These are phyloP conservation scores for Dipodascus geniculatus DNA, from an alignment of 805 yeast species.

Conservation along the genomic window DNA sequence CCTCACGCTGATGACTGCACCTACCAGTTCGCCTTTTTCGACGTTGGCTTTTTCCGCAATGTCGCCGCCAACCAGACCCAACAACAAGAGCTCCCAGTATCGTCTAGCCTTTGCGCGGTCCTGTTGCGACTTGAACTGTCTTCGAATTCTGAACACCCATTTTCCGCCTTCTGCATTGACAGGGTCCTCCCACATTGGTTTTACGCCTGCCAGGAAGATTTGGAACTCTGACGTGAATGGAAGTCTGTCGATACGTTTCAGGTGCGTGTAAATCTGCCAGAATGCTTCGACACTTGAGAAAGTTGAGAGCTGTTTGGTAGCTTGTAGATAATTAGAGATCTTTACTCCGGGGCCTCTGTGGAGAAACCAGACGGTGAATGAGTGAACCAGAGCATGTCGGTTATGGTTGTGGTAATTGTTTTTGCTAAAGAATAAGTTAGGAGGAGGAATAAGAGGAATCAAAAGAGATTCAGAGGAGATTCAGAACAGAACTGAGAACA, in stretches of 20 bases:
- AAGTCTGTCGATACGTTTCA: constrained; percentile 17
- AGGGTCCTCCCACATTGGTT: constrained; percentile 62
- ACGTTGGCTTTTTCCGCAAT: constrained; percentile 19
- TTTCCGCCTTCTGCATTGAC: constrained; percentile 49
- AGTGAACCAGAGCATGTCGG: not conserved
- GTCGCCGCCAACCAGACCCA: constrained; percentile 40
- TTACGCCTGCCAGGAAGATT: constrained; percentile 45
- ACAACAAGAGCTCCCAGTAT: constrained; percentile 33
- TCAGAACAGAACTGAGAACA: too few relatives aligned
- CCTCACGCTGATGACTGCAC: constrained; percentile 47
- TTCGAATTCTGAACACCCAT: constrained; percentile 44
- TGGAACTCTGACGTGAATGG: constrained; percentile 36
- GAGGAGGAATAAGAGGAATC: not conserved
- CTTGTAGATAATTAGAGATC: constrained; percentile 18
- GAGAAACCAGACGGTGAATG: constrained; percentile 20
- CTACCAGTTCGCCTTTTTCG: constrained; percentile 29
- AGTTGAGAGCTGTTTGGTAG: constrained; percentile 65
- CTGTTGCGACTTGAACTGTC: constrained; percentile 18
- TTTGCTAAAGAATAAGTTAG: not conserved
- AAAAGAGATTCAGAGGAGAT: too few relatives aligned
- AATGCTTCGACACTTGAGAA: constrained; percentile 88
- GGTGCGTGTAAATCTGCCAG: constrained; percentile 84
- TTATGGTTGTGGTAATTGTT: not conserved
- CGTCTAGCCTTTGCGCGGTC: constrained; percentile 15
- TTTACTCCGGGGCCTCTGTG: constrained; percentile 21